A percentile compares a stretch with the other conserved stretches of the same genome.
phyloP scores from a whole-genome alignment of 2,329 filamentous ascomycete genomes.

The Phyllachora maydis region DNA sequence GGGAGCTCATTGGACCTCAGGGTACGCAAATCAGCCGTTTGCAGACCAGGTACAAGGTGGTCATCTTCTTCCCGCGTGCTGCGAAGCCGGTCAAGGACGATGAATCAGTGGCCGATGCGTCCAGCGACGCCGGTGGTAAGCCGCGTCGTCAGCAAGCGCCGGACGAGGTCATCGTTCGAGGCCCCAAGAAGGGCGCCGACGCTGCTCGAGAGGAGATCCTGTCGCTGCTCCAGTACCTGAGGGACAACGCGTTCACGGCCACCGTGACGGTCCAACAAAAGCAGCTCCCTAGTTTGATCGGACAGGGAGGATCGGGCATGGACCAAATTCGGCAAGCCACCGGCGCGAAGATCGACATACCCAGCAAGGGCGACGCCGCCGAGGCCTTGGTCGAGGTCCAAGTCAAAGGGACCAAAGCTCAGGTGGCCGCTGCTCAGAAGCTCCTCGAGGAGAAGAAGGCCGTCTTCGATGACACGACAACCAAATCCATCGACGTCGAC shows the following conservation, averaged over 20 bases:
- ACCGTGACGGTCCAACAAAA: constrained; percentile 73
- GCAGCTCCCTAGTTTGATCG: constrained; percentile 86
- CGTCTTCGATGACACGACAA: constrained; percentile 77
- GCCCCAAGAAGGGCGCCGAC: constrained; percentile 82
- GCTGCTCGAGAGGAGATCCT: constrained; percentile 81
- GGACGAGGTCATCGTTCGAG: constrained; percentile 80
- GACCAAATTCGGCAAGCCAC: constrained; percentile 72
- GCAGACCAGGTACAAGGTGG: constrained; percentile 80
- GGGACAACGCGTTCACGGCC: constrained; percentile 67
- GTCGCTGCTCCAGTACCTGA: constrained; percentile 70
- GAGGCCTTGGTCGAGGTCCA: constrained; percentile 62
- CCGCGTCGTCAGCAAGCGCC: constrained; percentile 51
- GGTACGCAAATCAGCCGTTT: constrained; percentile 80
- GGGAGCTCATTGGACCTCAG: constrained; percentile 77
- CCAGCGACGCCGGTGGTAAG: constrained; percentile 45
- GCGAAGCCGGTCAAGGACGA: constrained; percentile 49
- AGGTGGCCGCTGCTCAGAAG: constrained; percentile 84
- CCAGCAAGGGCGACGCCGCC: constrained; percentile 54
- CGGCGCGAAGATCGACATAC: constrained; percentile 81
- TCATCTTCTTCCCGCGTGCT: constrained; percentile 75
- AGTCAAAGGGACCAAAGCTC: constrained; percentile 79
- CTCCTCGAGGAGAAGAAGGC: constrained; percentile 69
- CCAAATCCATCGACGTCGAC: constrained; percentile 72
- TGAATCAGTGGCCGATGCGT: constrained; percentile 44
- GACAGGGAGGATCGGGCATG: constrained; percentile 74